phyloP scores from a whole-genome alignment of 805 yeast species.

The Schwanniomyces polymorphus region DNA sequence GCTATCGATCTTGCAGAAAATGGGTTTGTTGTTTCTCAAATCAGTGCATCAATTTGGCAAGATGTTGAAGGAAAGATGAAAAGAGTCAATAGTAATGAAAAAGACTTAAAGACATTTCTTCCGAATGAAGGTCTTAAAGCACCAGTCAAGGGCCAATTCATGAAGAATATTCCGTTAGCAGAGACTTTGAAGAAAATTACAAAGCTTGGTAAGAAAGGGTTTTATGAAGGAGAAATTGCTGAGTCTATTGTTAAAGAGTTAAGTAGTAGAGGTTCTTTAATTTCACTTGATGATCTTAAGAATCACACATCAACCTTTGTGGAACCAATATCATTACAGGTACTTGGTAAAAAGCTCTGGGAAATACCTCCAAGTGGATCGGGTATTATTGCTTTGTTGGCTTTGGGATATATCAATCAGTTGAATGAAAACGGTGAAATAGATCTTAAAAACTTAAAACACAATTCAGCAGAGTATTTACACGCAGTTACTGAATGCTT shows the following conservation, averaged over 20 bases:
- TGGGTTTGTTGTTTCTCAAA: conserved; percentile 64
- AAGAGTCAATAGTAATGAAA: conserved; percentile 32
- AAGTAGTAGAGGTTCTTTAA: conserved; percentile 52
- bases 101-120: conserved; percentile 29
- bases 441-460: conserved; percentile 46
- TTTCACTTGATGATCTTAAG: conserved; percentile 55
- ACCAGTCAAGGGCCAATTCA: conserved; percentile 61
- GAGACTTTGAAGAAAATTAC: conserved; percentile 53
- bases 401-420: conserved; percentile 64
- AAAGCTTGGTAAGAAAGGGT: conserved; percentile 59
- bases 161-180: conserved; percentile 54
- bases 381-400: conserved; percentile 72
- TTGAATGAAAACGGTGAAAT: conserved; percentile 45
- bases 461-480: conserved; percentile 69
- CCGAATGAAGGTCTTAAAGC: conserved; percentile 29
- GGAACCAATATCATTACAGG: conserved; percentile 58
- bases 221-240: conserved; percentile 72
- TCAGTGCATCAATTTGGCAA: conserved; percentile 54
- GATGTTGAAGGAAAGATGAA: conserved; percentile 38
- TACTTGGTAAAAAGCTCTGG: conserved; percentile 59
- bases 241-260: conserved; percentile 59
- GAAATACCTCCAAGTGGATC: conserved; percentile 87
- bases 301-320: conserved; percentile 61
- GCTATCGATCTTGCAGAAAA: conserved; percentile 68
- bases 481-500: conserved; percentile 71